Conservation (phyloP, 345 rosid species). For the Gossypioides kirkii region DNA sequence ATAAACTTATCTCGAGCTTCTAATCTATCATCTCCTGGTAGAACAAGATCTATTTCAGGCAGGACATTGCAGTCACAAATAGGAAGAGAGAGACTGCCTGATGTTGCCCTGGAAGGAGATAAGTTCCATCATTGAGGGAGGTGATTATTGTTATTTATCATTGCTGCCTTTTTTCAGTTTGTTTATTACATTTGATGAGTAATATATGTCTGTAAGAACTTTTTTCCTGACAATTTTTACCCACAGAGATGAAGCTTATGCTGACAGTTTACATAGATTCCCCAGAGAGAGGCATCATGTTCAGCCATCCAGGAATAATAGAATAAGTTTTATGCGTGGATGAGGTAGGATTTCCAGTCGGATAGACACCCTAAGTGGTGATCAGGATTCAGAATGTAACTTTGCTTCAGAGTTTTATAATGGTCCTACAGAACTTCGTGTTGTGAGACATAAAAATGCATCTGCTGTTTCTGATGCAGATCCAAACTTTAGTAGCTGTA, state of each 20-base stretch:
- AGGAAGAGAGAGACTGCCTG: slow-evolving; percentile 57
- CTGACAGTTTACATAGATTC: slow-evolving; percentile 37
- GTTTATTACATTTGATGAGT: neutral
- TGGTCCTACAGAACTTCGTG: slow-evolving; percentile 26
- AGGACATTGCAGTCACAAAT: slow-evolving; percentile 35
- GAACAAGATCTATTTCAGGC: slow-evolving; percentile 40
- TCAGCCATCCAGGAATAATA: slow-evolving; percentile 43
- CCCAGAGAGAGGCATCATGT: slow-evolving; percentile 54
- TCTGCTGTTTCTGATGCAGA: slow-evolving; percentile 35
- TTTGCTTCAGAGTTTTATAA: slow-evolving; percentile 34
- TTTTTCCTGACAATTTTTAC: slow-evolving; percentile 17
- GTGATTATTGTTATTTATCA: slow-evolving; percentile 45
- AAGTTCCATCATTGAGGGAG: slow-evolving; percentile 57
- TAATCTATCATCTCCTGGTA: slow-evolving; percentile 39
- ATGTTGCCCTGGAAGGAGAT: slow-evolving; percentile 46
- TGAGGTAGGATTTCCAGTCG: slow-evolving; percentile 59
- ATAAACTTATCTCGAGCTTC: slow-evolving; percentile 51
- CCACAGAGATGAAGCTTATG: slow-evolving; percentile 42
- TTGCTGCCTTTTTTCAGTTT: slow-evolving; percentile 10
- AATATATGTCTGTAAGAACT: slow-evolving; percentile 5
- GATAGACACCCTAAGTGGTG: slow-evolving; percentile 34
- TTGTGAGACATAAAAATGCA: slow-evolving; percentile 37
- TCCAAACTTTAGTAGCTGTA: slow-evolving; percentile 42
- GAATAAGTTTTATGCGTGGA: slow-evolving; percentile 48
- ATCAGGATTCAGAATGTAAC: slow-evolving; percentile 47